Base-by-base conservation (phyloP, 257 asterid species). In the Solanum okadae region DNA sequence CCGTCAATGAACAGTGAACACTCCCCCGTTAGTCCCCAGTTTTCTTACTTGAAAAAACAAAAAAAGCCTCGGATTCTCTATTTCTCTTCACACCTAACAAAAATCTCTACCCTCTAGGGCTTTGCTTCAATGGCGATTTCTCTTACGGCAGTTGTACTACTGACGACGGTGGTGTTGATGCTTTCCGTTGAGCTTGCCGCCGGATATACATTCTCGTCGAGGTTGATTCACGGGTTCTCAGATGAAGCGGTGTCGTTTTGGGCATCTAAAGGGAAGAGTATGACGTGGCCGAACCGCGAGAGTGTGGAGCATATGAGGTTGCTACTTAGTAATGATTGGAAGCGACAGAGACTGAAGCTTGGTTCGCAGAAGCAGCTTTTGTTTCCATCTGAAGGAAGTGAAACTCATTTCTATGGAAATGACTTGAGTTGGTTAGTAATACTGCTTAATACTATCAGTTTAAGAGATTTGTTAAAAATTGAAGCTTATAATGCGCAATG, bases 351-450 rank as follows among this genome's bases (percentile, higher is more conserved):
- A 56, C n/a, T 94, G 91, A 92, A 91, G 87, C 94, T 95, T 87
- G 95, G 91, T 3, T 76, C 93, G 46, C 92, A 92, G 88, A 90
- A 91, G 76, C 93, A 89, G 89, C 79, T 90, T 12, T 16, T 95
- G 73, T 93, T 90, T 65, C 93, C 92, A 72, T 92, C 94, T 29
- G 89, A 91, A 86, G 96, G 94, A 46, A 93, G 95, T 61, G 88
- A 88, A 7, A 95, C 95, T 16, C 81, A 65, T 87, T 88, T 88
- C 91, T 95, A 91, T 77, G 98, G 98, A 87, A 96, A 96, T 89
- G 96, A 91, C 31, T 87, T 93, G 95, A 96, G 98, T 71, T 96
- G 98, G 98, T 96, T 88, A 83, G 93, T 90, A 40, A 56, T 71
- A 0, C 37, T 27, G 61, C 18, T 23, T 23, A n/a, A 77, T 77